Evolutionary conservation across 345 rosid genomes (phyloP), one percentile per base, ranked within the genome.

Genomic region (Sonneratia alba): DNA sequence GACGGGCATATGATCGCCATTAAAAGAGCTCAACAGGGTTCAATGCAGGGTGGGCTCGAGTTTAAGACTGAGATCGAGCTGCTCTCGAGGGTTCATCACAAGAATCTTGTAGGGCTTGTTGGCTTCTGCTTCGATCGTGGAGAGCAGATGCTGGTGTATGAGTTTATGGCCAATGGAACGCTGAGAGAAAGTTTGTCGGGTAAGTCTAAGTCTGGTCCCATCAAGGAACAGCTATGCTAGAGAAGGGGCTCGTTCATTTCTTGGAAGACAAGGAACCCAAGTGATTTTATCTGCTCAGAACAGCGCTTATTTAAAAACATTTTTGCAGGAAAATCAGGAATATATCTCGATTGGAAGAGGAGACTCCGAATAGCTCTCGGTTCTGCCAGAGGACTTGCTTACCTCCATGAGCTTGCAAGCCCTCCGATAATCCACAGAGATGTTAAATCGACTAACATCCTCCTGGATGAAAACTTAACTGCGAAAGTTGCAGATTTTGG

Each of bases 401-500:
- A 95, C 82, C 85, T 95, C n/a, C 97, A 95, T 48, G 97, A 95
- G 80, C 87, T 91, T 15, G 99, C 99, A 4, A 86, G 87, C 81
- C 97, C 99, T 73, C 92, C 99, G 2, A 95, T 95, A 71, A 95
- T 95, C 77, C 99, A 95, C 71, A 86, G 99, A 73, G 99, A 95
- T 69, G 82, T 95, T 1, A 92, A 95, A 81, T 90, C 99, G 67
- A 81, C 88, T 36, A 95, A 95, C 78, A 92, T 95, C 75, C 85
- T 95, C 67, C 53, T 95, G 75, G 99, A 95, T 74, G 97, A 88
- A 71, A 87, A 84, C 51, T 85, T 92, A 74, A 87, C 87, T 0
- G 96, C 97, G 22, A 95, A 92, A 70, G 97, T 95, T 69, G 96
- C 99, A 53, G 99, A 95, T 79, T 95, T 95, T 74, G 99, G 99